Evolutionary conservation across 2,329 filamentous ascomycete genomes (phyloP).

Genomic region (Myriosclerotinia duriaeana): DNA sequence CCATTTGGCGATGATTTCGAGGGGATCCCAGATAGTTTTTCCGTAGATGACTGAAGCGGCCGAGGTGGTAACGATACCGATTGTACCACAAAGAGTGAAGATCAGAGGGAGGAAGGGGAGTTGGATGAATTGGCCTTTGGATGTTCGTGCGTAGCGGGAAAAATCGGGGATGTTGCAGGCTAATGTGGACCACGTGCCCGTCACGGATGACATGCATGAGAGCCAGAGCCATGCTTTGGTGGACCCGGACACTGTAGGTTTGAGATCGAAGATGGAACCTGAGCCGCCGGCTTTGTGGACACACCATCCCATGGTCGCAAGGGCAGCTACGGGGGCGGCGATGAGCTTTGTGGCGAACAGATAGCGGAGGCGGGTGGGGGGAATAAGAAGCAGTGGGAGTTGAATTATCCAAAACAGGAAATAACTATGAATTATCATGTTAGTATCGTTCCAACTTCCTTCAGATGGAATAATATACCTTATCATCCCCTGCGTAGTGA

Average conservation of each 20-base stretch:
- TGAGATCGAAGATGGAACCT: slow-evolving; percentile 34
- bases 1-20: slow-evolving; percentile 49
- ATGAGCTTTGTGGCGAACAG: slow-evolving; percentile 53
- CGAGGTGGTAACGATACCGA: slow-evolving; percentile 59
- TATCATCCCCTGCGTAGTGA: slow-evolving; percentile 56
- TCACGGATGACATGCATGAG: slow-evolving; percentile 38
- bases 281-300: slow-evolving; percentile 55
- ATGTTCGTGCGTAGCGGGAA: slow-evolving; percentile 38
- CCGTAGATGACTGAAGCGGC: slow-evolving; percentile 55
- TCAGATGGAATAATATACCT: slow-evolving; percentile 38
- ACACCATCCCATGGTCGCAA: slow-evolving; percentile 63
- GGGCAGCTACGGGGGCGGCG: slow-evolving; percentile 56
- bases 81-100: slow-evolving; percentile 41
- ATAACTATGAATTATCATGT: slow-evolving; percentile 41
- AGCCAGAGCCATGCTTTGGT: slow-evolving; percentile 38
- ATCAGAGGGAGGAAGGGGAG: slow-evolving; percentile 36
- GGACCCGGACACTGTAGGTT: slow-evolving; percentile 34
- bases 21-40: slow-evolving; percentile 51
- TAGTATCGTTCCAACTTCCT: background rate
- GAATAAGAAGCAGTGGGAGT: slow-evolving; percentile 51
- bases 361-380: slow-evolving; percentile 49
- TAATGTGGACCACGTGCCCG: slow-evolving; percentile 39
- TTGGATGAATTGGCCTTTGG: slow-evolving; percentile 45
- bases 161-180: slow-evolving; percentile 43
- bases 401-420: slow-evolving; percentile 48